Conservation (phyloP, 192 early-diverging fungal species). For the Rhizophagus clarus region DNA sequence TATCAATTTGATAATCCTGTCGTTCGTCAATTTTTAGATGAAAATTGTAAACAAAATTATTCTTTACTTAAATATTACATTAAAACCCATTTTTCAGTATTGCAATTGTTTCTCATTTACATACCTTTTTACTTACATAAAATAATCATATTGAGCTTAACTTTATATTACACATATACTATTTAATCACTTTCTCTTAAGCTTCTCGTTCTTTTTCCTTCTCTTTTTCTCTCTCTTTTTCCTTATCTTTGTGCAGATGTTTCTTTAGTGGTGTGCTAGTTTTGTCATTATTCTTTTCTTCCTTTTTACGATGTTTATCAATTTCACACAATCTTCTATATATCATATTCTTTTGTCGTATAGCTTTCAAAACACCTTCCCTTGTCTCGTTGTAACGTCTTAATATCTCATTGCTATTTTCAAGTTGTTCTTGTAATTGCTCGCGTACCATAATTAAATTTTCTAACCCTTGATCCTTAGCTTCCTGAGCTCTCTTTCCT, state of each 20-base stretch:
- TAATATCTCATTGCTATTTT: slow-evolving; percentile 6
- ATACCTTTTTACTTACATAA: too few species aligned
- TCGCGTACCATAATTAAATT: slow-evolving; percentile 10
- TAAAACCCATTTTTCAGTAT: too few species aligned
- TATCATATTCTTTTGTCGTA: not conserved
- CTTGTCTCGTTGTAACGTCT: not conserved
- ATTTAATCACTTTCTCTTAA: not conserved
- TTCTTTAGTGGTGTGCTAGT: not conserved
- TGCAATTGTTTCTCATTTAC: too few species aligned
- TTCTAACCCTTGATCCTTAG: slow-evolving; percentile 28
- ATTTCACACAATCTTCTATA: not conserved
- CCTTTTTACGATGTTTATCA: not conserved
- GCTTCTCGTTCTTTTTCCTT: not conserved
- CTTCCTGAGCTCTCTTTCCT: slow-evolving; percentile 17
- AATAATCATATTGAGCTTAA: too few species aligned
- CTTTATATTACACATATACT: not conserved
- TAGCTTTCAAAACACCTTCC: not conserved
- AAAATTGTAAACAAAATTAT: too few species aligned
- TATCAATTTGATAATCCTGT: too few species aligned
- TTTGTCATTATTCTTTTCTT: not conserved
- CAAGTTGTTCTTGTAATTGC: slow-evolving; percentile 11
- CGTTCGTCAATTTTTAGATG: too few species aligned
- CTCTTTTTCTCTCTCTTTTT: not conserved
- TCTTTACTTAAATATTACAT: too few species aligned
- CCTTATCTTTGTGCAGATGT: not conserved